These are phyloP conservation scores for Claviceps sp. DNA, from an alignment of 2,329 filamentous ascomycete genomes.

Conservation along the genomic window DNA sequence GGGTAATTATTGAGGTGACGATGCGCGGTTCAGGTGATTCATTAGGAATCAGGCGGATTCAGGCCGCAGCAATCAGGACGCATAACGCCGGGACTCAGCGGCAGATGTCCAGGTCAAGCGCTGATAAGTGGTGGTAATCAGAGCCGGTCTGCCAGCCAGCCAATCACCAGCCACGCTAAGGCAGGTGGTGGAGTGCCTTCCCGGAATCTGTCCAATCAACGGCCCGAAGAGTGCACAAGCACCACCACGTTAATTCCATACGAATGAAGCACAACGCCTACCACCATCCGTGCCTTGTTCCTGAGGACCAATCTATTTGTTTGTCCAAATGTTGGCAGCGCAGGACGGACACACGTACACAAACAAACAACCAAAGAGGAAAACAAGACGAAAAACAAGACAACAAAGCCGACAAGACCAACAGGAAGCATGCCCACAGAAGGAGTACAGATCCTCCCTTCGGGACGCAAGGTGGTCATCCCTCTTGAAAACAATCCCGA, in stretches of 20 bases:
- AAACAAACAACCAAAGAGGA: not conserved
- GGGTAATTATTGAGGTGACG: not conserved
- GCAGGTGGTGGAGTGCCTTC: too few relatives aligned
- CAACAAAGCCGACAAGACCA: not conserved
- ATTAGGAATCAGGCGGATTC: not conserved
- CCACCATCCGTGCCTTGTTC: too few relatives aligned
- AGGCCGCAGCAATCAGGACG: not conserved
- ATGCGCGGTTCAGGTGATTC: not conserved
- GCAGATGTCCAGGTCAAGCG: not conserved
- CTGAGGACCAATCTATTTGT: too few relatives aligned
- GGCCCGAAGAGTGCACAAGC: too few relatives aligned
- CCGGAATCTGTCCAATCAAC: too few relatives aligned
- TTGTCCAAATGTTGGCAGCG: too few relatives aligned
- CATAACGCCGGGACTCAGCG: not conserved
- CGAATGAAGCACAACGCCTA: too few relatives aligned
- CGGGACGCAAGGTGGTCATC: slow-evolving; percentile 23
- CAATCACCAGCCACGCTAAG: too few relatives aligned
- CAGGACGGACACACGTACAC: not conserved
- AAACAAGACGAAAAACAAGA: not conserved
- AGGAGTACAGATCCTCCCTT: slow-evolving; percentile 16
- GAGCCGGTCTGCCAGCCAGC: too few relatives aligned
- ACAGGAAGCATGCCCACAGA: slow-evolving; percentile 14
- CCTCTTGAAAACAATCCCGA: slow-evolving; percentile 53
- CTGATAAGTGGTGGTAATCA: too few relatives aligned
- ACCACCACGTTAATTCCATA: too few relatives aligned